Base-by-base conservation (phyloP, 164 flowering plant species). In the Stephania yunnanensis region DNA sequence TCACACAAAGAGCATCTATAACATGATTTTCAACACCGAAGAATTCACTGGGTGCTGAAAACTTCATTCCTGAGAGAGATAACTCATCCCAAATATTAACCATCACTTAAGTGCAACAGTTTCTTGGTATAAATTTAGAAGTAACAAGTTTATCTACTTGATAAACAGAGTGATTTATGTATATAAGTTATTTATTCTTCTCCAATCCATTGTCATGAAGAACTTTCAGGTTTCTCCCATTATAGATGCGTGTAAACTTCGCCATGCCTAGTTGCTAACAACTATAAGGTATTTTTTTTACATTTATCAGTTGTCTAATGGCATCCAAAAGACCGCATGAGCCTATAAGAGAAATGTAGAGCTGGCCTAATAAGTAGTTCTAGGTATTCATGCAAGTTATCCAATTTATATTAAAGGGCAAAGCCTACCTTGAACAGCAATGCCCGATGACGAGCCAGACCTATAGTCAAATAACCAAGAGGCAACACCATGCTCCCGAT, bases 391-490 rank as follows among this genome's bases (percentile, higher is more conserved):
- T 3, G 19, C 19, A 58, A 5, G 20, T 15, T 15, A 58, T 58
- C 20, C 64, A 58, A 58, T 19, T 58, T 58, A 58, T 58, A 58
- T 15, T 58, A 10, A 66, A 72, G 29, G 36, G 42, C 30, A 68
- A 64, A 46, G 68, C 48, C 75, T 84, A 95, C 99, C 97, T 93
- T 95, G 80, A 91, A 95, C 68, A 95, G 74, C 81, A 95, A 82
- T 72, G 99, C 97, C 69, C 99, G 92, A 79, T 95, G 99, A 83
- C 99, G 97, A 80, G 97, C 91, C 89, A 93, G 81, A 61, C 99
- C 98, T 83, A 90, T 82, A 25, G 86, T 90, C 78, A 95, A 82
- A 76, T 89, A 88, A 76, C 98, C 99, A 85, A 95, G 95, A 50
- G 98, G 96, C 82, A 93, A 83, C 75, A 95, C 95, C 95, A 92